Percentiles rank a stretch among this genome's conserved stretches.
phyloP scores from a whole-genome alignment of 2,329 filamentous ascomycete genomes.

The Claviceps sp. region DNA sequence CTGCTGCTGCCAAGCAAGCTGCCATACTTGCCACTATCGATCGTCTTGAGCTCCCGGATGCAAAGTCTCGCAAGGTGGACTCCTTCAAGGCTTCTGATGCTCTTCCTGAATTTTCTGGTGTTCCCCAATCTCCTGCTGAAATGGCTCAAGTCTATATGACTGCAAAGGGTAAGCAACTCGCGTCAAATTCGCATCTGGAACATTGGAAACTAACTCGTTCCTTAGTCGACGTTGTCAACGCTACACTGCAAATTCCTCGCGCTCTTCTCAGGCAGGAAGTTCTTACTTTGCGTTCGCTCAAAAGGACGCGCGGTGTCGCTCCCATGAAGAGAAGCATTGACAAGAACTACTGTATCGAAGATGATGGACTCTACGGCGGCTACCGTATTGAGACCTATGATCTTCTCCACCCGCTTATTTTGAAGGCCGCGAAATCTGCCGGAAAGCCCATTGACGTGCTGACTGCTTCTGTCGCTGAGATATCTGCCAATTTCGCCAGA shows the following conservation, averaged over 20 bases:
- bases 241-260: constrained; percentile 4
- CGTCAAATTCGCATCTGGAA: not conserved
- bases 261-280: constrained; percentile 2
- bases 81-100: constrained; percentile 2
- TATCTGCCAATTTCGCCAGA: constrained; percentile 9
- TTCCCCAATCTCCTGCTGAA: constrained; percentile 4
- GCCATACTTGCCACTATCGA: not conserved
- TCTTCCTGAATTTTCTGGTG: not conserved
- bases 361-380: constrained; percentile 10
- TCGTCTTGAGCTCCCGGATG: constrained; percentile 3
- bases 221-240: constrained; percentile 15
- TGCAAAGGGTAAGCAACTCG: constrained; percentile 17
- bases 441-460: constrained; percentile 12
- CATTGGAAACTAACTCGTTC: not conserved
- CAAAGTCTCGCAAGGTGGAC: constrained; percentile 3
- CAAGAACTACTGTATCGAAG: constrained; percentile 6
- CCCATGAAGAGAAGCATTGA: constrained; percentile 18
- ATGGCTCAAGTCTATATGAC: constrained; percentile 9
- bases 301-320: constrained; percentile 6
- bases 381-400: constrained; percentile 15
- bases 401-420: constrained; percentile 14
- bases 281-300: not conserved
- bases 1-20: not conserved
- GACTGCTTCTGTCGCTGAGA: constrained; percentile 15
- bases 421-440: constrained; percentile 10